Percentiles rank a stretch among this genome's conserved stretches.
Conservation (phyloP, 148 eudicot species). For the Rhododendron vialii region DNA sequence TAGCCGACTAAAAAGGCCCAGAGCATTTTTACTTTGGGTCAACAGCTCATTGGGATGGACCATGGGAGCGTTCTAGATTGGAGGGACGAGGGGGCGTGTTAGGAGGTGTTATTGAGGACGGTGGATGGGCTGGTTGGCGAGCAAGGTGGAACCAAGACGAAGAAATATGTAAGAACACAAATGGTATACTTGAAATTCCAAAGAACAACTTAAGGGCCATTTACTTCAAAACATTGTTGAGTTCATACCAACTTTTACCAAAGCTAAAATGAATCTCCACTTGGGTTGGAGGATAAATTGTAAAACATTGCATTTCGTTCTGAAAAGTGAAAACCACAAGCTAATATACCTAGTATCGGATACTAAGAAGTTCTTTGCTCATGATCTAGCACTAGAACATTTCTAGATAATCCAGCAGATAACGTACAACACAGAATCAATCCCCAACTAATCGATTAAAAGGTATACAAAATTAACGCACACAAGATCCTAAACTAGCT, state of each 20-base stretch:
- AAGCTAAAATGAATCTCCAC: background rate
- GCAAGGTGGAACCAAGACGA: background rate
- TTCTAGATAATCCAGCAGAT: background rate
- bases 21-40: background rate
- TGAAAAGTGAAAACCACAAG: background rate
- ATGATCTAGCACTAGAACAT: background rate
- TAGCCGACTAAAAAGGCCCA: background rate
- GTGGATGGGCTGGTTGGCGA: background rate
- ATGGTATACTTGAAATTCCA: background rate
- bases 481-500: background rate
- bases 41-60: background rate
- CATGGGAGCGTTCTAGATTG: background rate
- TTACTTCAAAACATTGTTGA: background rate
- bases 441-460: background rate
- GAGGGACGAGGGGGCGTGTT: background rate
- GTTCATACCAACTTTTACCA: background rate
- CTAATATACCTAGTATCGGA: background rate
- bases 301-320: background rate
- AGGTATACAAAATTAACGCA: background rate
- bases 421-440: background rate
- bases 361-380: background rate
- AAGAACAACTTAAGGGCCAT: background rate
- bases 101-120: background rate
- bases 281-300: background rate
- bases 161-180: background rate